Conservation (phyloP, 371 early-diverging fungal species). For the Mortierella sp. region DNA sequence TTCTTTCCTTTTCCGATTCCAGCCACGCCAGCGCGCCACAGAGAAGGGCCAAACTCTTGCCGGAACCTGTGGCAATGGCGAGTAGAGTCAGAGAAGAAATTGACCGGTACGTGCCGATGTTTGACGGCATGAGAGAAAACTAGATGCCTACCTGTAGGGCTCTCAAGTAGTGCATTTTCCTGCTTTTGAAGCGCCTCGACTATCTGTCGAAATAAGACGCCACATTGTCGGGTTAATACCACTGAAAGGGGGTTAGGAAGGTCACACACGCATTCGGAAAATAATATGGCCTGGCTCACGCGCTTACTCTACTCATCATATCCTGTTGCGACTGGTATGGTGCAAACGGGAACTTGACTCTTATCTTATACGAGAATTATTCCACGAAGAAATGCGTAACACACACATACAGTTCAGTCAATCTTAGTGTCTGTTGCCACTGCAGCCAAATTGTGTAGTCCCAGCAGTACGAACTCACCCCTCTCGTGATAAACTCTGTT, state of each 20-base stretch:
- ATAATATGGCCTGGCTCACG: background rate
- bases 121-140: background rate
- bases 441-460: background rate
- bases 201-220: constrained; percentile 49
- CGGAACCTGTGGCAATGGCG: constrained; percentile 58
- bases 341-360: constrained; percentile 64
- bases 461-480: constrained; percentile 1
- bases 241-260: too few relatives aligned
- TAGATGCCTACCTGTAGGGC: constrained; percentile 64
- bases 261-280: background rate
- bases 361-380: constrained; percentile 22
- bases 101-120: background rate
- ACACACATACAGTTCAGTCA: background rate
- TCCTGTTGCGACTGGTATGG: constrained; percentile 69
- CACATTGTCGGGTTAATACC: background rate
- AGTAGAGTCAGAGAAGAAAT: background rate
- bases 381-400: background rate
- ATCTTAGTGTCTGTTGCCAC: too few relatives aligned
- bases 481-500: constrained; percentile 25
- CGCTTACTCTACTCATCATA: constrained; percentile 67
- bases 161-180: constrained; percentile 68
- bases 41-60: constrained; percentile 67
- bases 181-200: constrained; percentile 60
- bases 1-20: constrained; percentile 31
- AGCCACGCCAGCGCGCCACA: constrained; percentile 63